phyloP scores from a whole-genome alignment of 2,329 filamentous ascomycete species.

The Pseudodiploospora longispora region DNA sequence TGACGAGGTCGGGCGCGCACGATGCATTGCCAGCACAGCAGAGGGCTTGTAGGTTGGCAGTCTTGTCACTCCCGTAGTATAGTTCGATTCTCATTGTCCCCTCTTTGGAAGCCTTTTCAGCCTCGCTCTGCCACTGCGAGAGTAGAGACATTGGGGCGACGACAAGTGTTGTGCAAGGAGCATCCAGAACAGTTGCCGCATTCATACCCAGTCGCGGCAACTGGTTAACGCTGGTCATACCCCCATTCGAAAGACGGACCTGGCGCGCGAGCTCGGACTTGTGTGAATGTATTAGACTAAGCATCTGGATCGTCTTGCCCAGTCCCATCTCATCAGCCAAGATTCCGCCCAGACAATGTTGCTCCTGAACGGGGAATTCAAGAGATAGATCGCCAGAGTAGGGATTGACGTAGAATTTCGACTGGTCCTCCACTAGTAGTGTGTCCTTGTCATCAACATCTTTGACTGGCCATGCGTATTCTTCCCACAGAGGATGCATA shows the following conservation, averaged over 20 bases:
- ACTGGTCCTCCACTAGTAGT: constrained; percentile 54
- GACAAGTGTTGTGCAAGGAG: constrained; percentile 85
- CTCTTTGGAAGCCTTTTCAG: constrained; percentile 77
- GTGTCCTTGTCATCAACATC: constrained; percentile 79
- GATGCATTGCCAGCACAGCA: constrained; percentile 68
- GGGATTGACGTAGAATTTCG: constrained; percentile 88
- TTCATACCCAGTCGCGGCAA: constrained; percentile 55
- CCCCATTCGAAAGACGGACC: constrained; percentile 22
- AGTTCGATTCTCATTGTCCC: constrained; percentile 78
- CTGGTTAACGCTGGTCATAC: constrained; percentile 42
- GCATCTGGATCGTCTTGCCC: constrained; percentile 98
- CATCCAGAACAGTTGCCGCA: constrained; percentile 51
- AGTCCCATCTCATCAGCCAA: constrained; percentile 96
- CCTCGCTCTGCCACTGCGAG: constrained; percentile 96
- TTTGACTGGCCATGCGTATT: constrained; percentile 81
- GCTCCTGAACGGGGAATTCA: constrained; percentile 86
- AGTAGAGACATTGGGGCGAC: constrained; percentile 95
- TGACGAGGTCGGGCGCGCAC: constrained; percentile 78
- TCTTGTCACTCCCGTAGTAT: constrained; percentile 88
- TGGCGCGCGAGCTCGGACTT: constrained; percentile 46
- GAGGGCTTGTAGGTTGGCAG: constrained; percentile 65
- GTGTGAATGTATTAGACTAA: constrained; percentile 84
- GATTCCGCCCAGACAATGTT: constrained; percentile 88
- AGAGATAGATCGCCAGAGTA: constrained; percentile 92
- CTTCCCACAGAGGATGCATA: constrained; percentile 97